A percentile compares a stretch with the other conserved stretches of the same genome.
Conservation (phyloP, 768 basidiomycete genomes). For the Neoboletus subvelutipes region DNA sequence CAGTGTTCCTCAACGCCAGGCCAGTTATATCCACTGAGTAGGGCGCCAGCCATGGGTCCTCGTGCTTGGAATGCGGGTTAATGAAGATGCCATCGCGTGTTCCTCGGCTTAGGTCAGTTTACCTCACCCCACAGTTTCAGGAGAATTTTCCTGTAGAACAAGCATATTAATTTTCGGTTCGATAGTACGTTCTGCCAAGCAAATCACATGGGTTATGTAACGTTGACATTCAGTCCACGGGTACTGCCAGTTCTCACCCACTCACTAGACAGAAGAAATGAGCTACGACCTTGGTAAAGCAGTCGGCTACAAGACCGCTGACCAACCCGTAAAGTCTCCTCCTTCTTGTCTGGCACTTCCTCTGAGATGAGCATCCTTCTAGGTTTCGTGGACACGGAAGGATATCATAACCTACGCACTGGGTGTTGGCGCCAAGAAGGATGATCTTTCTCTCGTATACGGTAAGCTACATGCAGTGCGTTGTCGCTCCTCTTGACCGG, state of each 20-base stretch:
- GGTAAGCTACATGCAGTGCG: slow-evolving; percentile 41
- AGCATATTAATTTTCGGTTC: too few relatives aligned
- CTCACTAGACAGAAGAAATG: slow-evolving; percentile 33
- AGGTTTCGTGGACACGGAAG: slow-evolving; percentile 85
- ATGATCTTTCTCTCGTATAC: slow-evolving; percentile 70
- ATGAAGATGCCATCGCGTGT: not conserved
- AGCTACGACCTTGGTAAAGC: slow-evolving; percentile 62
- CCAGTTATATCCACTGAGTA: slow-evolving; percentile 3
- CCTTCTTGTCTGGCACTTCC: not conserved
- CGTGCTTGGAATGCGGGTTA: not conserved
- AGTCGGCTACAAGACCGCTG: slow-evolving; percentile 54
- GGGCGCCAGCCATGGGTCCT: not conserved
- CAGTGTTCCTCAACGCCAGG: not conserved
- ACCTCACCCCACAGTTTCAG: not conserved
- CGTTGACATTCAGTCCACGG: not conserved
- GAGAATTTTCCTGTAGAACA: not conserved
- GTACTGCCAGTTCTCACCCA: not conserved
- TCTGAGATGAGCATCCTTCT: not conserved
- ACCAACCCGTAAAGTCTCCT: slow-evolving; percentile 49
- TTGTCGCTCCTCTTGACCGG: not conserved
- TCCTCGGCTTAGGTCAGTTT: not conserved
- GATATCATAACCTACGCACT: slow-evolving; percentile 78
- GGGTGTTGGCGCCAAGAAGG: slow-evolving; percentile 77
- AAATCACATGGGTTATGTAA: not conserved
- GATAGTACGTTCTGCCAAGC: not conserved